A percentile compares a stretch with the other conserved stretches of the same genome.
Evolutionary conservation across 2,329 filamentous ascomycete species (phyloP).

Genomic region (Byssoonygena ceratinophila): DNA sequence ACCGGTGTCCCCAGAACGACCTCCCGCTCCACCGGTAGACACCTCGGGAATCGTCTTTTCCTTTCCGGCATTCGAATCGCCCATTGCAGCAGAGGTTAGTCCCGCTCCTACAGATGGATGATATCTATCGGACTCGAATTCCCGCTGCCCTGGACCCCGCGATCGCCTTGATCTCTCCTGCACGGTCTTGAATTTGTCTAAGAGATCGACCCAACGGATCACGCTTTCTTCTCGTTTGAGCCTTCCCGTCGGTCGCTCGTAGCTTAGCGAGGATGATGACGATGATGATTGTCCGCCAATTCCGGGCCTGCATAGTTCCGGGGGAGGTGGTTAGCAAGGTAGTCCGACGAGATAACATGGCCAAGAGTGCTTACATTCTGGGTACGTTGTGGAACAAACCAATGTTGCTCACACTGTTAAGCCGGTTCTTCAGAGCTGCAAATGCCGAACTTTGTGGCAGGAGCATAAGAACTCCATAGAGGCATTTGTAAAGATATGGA

Average conservation of each 20-base stretch:
- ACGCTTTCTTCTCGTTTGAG: conserved; percentile 74
- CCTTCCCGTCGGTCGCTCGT: conserved; percentile 53
- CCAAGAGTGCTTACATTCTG: conserved; percentile 56
- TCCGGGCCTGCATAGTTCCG: conserved; percentile 3
- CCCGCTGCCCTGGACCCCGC: conserved; percentile 44
- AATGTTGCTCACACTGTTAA: conserved; percentile 95
- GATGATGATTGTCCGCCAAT: conserved; percentile 3
- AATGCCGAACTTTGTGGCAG: conserved; percentile 97
- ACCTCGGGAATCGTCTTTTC: conserved; percentile 29
- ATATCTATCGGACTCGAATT: conserved; percentile 42
- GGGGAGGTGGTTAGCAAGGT: too few species aligned
- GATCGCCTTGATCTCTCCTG: conserved; percentile 73
- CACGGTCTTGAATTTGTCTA: conserved; percentile 87
- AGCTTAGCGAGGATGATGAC: conserved; percentile 35
- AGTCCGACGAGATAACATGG: too few species aligned
- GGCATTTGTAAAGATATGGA: conserved; percentile 91
- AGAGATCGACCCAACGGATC: conserved; percentile 82
- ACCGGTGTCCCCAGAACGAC: conserved; percentile 15
- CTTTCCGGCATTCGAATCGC: conserved; percentile 22
- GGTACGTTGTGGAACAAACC: conserved; percentile 81
- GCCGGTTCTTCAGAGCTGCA: conserved; percentile 85
- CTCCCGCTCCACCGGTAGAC: conserved; percentile 22
- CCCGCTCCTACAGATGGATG: conserved; percentile 25
- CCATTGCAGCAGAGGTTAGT: background rate
- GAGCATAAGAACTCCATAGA: conserved; percentile 94